These are phyloP conservation scores for Flaveria floridana DNA, from an alignment of 140 eudicot species.

Conservation along the genomic window DNA sequence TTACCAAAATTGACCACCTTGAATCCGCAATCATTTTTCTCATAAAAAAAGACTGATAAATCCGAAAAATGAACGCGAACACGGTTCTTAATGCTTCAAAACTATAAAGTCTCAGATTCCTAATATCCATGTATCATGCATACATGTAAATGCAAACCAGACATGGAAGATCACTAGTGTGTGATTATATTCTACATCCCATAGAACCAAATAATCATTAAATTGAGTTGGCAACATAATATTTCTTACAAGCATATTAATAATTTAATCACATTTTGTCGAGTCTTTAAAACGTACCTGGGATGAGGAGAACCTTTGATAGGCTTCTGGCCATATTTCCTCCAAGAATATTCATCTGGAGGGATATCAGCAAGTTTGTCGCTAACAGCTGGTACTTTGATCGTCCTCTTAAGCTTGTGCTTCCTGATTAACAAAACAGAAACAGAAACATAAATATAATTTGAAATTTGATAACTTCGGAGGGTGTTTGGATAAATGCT, in stretches of 20 bases:
- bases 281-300: slow-evolving; percentile 42
- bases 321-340: slow-evolving; percentile 90
- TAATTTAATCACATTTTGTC: background rate
- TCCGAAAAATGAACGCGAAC: no score
- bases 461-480: no score
- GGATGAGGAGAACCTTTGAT: slow-evolving; percentile 96
- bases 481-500: no score
- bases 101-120: no score
- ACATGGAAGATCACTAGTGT: background rate
- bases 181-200: background rate
- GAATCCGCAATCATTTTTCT: no score
- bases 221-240: background rate
- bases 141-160: background rate
- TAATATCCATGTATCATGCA: no score
- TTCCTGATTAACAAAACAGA: slow-evolving; percentile 50
- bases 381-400: slow-evolving; percentile 84
- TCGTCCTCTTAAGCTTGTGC: slow-evolving; percentile 65
- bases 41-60: no score
- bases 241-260: background rate
- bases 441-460: background rate
- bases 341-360: slow-evolving; percentile 83
- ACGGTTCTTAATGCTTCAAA: no score
- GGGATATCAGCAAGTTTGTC: slow-evolving; percentile 86
- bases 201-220: background rate
- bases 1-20: no score